Conservation (phyloP, 352 stramenopile species). For the Saprolegnia parasitica region DNA sequence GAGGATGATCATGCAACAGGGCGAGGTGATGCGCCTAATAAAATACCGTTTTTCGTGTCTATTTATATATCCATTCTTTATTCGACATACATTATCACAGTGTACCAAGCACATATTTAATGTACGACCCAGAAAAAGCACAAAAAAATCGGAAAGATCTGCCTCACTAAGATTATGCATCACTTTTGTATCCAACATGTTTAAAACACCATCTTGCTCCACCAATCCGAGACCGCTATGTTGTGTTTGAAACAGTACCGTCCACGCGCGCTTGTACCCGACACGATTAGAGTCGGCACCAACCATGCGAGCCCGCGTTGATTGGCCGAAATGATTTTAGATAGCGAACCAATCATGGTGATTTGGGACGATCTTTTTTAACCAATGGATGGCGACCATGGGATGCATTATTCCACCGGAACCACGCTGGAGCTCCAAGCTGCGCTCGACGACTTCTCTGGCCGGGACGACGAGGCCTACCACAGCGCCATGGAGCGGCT, state of each 20-base stretch:
- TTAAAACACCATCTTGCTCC: no score
- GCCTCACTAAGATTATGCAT: neutral
- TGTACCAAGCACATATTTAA: no score
- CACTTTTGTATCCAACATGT: no score
- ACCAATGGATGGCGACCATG: neutral
- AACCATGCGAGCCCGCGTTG: neutral
- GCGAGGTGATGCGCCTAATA: neutral
- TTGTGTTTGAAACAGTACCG: no score
- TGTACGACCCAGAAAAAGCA: no score
- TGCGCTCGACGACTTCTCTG: slow-evolving; percentile 17
- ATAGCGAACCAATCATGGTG: neutral
- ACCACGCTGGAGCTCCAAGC: slow-evolving; percentile 16
- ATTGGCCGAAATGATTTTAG: neutral
- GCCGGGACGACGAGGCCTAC: slow-evolving; percentile 3
- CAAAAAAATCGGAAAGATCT: neutral
- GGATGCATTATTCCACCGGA: neutral
- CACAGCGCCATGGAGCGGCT: slow-evolving; percentile 14
- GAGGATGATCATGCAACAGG: neutral
- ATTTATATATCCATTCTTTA: neutral
- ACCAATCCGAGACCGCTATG: no score
- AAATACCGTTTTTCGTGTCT: neutral
- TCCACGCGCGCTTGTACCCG: no score
- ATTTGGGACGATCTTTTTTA: neutral
- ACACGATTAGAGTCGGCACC: neutral
- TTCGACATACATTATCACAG: neutral